These are phyloP conservation scores for Colletotrichum endophyticum DNA, from an alignment of 2,329 filamentous ascomycete species.

Conservation along the genomic window DNA sequence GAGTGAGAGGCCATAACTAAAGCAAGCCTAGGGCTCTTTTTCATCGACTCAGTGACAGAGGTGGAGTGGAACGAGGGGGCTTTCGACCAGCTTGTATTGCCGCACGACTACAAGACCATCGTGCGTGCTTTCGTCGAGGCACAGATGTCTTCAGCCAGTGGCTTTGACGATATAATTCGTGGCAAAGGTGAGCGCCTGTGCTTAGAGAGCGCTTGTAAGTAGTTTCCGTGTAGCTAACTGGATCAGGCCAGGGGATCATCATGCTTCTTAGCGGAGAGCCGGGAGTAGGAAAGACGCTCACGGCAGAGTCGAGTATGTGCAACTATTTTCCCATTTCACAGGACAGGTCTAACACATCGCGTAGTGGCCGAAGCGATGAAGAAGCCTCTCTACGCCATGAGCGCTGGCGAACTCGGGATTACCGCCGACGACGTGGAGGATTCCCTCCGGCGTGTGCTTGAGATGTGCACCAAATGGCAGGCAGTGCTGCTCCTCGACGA, in stretches of 20 bases:
- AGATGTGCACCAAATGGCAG: background rate
- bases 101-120: background rate
- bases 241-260: background rate
- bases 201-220: background rate
- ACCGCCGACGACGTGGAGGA: background rate
- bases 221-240: background rate
- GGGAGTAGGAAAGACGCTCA: background rate
- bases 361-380: background rate
- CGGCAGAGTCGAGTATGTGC: background rate
- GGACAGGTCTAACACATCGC: rapidly evolving
- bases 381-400: background rate
- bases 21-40: background rate
- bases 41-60: background rate
- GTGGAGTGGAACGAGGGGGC: background rate
- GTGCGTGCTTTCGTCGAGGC: background rate
- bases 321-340: rapidly evolving
- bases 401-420: background rate
- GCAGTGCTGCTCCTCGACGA: background rate
- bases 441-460: background rate
- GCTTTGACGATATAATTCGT: background rate
- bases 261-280: background rate
- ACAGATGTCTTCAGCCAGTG: background rate
- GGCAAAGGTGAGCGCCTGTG: background rate
- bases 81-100: background rate
- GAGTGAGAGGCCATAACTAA: background rate